Evolutionary conservation across 495 filamentous ascomycete genomes (phyloP).

Genomic region (Daldinia grandis): DNA sequence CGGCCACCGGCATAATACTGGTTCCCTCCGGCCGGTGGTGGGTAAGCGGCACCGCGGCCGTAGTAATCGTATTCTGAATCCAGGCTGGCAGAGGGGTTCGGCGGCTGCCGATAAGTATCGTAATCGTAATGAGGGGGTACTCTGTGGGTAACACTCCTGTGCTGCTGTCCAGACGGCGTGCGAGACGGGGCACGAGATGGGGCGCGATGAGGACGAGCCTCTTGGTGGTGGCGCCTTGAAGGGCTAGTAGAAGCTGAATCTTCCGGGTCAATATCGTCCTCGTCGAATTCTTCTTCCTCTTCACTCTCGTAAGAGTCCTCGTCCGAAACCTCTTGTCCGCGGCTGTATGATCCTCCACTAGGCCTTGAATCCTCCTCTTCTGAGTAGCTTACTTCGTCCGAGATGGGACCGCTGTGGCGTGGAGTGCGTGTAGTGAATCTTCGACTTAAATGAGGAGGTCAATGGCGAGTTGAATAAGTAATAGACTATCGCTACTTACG

Average conservation of each 20-base stretch:
- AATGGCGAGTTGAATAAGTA: slow-evolving; percentile 29
- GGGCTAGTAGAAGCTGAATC: slow-evolving; percentile 75
- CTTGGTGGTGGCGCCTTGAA: slow-evolving; percentile 43
- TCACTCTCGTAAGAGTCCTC: slow-evolving; percentile 60
- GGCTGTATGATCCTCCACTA: slow-evolving; percentile 27
- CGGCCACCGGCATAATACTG: slow-evolving; percentile 50
- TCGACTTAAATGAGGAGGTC: slow-evolving; percentile 34
- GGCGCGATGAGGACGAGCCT: slow-evolving; percentile 47
- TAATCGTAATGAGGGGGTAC: slow-evolving; percentile 48
- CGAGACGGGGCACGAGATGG: slow-evolving; percentile 38
- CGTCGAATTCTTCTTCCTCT: slow-evolving; percentile 50
- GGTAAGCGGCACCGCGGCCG: slow-evolving; percentile 45
- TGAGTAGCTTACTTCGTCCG: slow-evolving; percentile 38
- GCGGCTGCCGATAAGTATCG: slow-evolving; percentile 44
- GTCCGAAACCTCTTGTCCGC: slow-evolving; percentile 50
- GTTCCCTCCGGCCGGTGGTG: slow-evolving; percentile 47
- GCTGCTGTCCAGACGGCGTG: slow-evolving; percentile 29
- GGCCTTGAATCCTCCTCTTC: slow-evolving; percentile 43
- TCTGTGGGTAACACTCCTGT: slow-evolving; percentile 49
- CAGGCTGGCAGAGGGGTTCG: slow-evolving; percentile 57
- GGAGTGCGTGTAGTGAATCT: slow-evolving; percentile 27
- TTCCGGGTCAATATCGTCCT: slow-evolving; percentile 77
- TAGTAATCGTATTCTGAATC: slow-evolving; percentile 55
- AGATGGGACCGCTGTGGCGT: slow-evolving; percentile 36
- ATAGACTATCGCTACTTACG: slow-evolving; percentile 51